Evolutionary conservation across 352 stramenopile genomes (phyloP).

Genomic region (Phytophthora pluvialis): DNA sequence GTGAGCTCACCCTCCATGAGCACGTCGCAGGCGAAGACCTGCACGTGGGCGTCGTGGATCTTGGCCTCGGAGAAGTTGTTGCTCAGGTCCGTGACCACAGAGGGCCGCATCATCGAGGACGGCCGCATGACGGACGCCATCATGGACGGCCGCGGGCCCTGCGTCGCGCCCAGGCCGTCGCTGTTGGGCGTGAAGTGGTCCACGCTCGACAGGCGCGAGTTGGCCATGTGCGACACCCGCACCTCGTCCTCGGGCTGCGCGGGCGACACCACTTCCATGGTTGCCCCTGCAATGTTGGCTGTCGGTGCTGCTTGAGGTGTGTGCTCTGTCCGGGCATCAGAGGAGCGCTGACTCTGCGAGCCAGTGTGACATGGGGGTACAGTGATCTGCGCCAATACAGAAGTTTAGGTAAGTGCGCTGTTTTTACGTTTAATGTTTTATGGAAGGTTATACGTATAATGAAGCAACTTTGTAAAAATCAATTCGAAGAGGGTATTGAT

Average conservation of each 20-base stretch:
- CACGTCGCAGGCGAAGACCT: constrained; percentile 69
- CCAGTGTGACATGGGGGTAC: too few relatives aligned
- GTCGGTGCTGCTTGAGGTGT: constrained; percentile 5
- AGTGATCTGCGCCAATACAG: too few relatives aligned
- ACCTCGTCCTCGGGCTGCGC: constrained; percentile 17
- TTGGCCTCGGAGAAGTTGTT: constrained; percentile 73
- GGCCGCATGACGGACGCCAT: constrained; percentile 40
- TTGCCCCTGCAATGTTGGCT: constrained; percentile 2
- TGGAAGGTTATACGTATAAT: too few relatives aligned
- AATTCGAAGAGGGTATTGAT: too few relatives aligned
- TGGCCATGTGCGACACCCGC: constrained; percentile 35
- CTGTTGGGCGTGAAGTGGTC: constrained; percentile 24
- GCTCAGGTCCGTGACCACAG: constrained; percentile 55
- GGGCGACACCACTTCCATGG: constrained; percentile 26
- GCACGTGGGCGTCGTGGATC: constrained; percentile 57
- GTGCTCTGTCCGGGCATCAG: neutral
- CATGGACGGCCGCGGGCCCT: constrained; percentile 30
- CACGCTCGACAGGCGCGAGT: constrained; percentile 37
- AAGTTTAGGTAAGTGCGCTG: too few relatives aligned
- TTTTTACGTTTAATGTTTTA: too few relatives aligned
- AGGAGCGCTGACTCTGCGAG: too few relatives aligned
- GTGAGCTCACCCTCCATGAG: constrained; percentile 74
- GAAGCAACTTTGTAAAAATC: too few relatives aligned
- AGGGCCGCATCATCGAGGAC: constrained; percentile 53
- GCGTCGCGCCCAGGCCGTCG: constrained; percentile 7